phyloP scores from a whole-genome alignment of 2,329 filamentous ascomycete species.

The Rosellinia necatrix region DNA sequence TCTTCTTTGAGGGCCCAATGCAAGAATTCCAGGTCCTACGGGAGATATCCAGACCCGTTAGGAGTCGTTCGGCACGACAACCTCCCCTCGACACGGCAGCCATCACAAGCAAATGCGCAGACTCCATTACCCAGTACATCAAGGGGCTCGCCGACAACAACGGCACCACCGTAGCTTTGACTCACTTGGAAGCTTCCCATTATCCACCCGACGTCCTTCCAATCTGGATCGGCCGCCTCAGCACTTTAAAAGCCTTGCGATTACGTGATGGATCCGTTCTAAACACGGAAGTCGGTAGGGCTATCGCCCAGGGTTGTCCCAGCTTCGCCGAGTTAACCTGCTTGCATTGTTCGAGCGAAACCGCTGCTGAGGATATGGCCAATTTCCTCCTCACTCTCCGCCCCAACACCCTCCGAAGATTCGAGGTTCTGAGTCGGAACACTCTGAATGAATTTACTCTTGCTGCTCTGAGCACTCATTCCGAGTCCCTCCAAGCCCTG shows the following conservation, averaged over 20 bases:
- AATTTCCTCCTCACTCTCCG: conserved; percentile 61
- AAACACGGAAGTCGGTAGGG: conserved; percentile 55
- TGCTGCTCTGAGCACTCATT: conserved; percentile 53
- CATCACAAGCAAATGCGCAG: conserved; percentile 55
- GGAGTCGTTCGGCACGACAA: conserved; percentile 18
- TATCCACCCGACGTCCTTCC: conserved; percentile 58
- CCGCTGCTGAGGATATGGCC: conserved; percentile 62
- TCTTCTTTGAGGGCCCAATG: conserved; percentile 50
- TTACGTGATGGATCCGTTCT: conserved; percentile 66
- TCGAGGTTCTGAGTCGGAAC: conserved; percentile 62
- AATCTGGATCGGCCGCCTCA: conserved; percentile 62
- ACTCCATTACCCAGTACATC: conserved; percentile 59
- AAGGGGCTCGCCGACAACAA: conserved; percentile 44
- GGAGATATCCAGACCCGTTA: conserved; percentile 27
- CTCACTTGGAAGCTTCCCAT: conserved; percentile 58
- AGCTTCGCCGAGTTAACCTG: conserved; percentile 65
- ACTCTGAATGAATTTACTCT: conserved; percentile 60
- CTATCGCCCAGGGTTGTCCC: conserved; percentile 63
- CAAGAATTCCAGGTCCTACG: conserved; percentile 40
- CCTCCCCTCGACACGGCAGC: conserved; percentile 41
- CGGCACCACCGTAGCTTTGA: conserved; percentile 56
- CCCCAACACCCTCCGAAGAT: conserved; percentile 60
- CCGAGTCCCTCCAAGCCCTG: conserved; percentile 43
- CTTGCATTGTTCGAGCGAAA: conserved; percentile 49
- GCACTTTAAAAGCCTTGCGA: conserved; percentile 61